Conservation (phyloP, 768 basidiomycete species). For the Mycena venus region DNA sequence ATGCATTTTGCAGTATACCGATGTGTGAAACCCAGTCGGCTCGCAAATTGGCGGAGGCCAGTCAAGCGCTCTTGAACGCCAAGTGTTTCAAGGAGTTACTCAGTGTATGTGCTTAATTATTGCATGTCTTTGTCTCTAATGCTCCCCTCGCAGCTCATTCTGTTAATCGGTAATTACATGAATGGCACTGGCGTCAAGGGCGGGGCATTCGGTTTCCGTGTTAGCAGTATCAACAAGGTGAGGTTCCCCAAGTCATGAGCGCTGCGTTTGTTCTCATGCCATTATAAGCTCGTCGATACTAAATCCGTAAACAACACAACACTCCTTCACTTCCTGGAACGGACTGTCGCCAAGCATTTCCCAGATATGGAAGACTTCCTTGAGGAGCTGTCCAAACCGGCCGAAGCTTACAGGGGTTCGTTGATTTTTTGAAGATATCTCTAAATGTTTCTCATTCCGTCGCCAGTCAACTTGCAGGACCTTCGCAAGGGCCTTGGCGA, state of each 20-base stretch:
- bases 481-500: slow-evolving; percentile 82
- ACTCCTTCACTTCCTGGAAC: slow-evolving; percentile 93
- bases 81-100: slow-evolving; percentile 91
- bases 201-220: slow-evolving; percentile 96
- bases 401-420: slow-evolving; percentile 92
- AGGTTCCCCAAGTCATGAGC: slow-evolving; percentile 18
- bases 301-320: slow-evolving; percentile 97
- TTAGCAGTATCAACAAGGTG: slow-evolving; percentile 98
- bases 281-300: slow-evolving; percentile 89
- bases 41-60: slow-evolving; percentile 84
- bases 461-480: slow-evolving; percentile 87
- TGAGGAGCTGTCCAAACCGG: slow-evolving; percentile 89
- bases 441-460: slow-evolving; percentile 1
- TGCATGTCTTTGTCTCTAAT: not conserved
- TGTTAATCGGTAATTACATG: slow-evolving; percentile 98
- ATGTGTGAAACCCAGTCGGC: slow-evolving; percentile 72
- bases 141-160: slow-evolving; percentile 72
- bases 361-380: slow-evolving; percentile 89
- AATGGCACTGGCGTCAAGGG: slow-evolving; percentile 97
- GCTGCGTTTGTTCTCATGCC: slow-evolving; percentile 3
- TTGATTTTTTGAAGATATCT: not conserved
- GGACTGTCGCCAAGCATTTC: slow-evolving; percentile 90
- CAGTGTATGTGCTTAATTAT: slow-evolving; percentile 64
- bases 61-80: slow-evolving; percentile 84
- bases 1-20: not conserved